Evolutionary conservation across 148 eudicot genomes (phyloP), one percentile per base, ranked within the genome.

Genomic region (Dysphania ambrosioides): DNA sequence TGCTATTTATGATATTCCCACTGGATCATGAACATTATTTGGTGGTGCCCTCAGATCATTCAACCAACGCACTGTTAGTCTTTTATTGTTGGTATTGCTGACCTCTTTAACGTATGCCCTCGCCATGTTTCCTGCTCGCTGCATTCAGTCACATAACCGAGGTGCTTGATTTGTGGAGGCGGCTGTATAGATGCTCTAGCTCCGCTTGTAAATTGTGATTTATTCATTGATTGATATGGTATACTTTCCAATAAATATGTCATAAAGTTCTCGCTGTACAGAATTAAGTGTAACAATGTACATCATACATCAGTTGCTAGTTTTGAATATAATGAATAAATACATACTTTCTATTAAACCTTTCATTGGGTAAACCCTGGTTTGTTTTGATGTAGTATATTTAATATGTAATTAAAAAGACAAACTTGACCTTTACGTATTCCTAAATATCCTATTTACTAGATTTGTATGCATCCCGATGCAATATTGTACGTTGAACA

Each of bases 1-100:
- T 15, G 79, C 78, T 24, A 60, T 66, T 57, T 59, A 53, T 55
- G 79, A 75, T 72, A 19, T 56, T 41, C 24, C 65, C 15, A 61
- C 67, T 16, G 38, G 58, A 23, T 63, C 72, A 55, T 72, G 32
- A 72, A 31, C 53, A 5, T 27, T 68, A 6, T n/a, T 35, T 44
- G 55, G n/a, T 18, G 68, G 7, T 32, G 36, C 42, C 44, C 31
- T 32, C 21, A 49, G 55, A 67, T 27, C 68, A 34, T 44, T 26
- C 26, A 41, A 51, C 57, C 42, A 26, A 1, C 38, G 2, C 18
- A 10, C 8, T 66, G 51, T 42, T 13, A 27, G 10, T 26, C 8
- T 66, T 30, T 42, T 13, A 27, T 10, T 26, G 8, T 41, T 13
- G 8, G 27, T 65, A 32, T 35, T n/a, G 26, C 15, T 8, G 44